Percentiles rank a stretch among this genome's conserved stretches.
Evolutionary conservation across 805 yeast genomes (phyloP).

Genomic region (Yarrowia yakushimensis): DNA sequence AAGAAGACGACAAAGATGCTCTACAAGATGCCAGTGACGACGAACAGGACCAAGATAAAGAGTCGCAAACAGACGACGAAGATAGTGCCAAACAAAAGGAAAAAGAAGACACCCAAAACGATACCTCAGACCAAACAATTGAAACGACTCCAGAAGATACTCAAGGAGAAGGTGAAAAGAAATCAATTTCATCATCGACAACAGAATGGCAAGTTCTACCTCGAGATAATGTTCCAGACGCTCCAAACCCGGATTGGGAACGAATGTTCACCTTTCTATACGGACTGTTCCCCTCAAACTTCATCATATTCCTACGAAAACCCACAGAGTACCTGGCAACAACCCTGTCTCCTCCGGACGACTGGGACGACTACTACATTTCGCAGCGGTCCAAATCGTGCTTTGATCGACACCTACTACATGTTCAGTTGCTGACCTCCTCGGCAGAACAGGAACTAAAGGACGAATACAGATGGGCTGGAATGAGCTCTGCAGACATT

Average conservation of each 20-base stretch:
- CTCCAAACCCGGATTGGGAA: constrained; percentile 5
- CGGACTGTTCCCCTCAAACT: constrained; percentile 54
- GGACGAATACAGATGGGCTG: constrained; percentile 36
- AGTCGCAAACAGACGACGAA: constrained; percentile 26
- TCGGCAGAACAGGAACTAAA: constrained; percentile 40
- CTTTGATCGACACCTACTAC: constrained; percentile 43
- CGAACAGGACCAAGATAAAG: constrained; percentile 20
- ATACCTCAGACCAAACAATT: no score
- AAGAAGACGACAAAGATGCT: constrained; percentile 17
- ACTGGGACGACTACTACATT: constrained; percentile 40
- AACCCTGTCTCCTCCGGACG: constrained; percentile 32
- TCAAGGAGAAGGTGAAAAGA: neutral
- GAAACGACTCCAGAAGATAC: no score
- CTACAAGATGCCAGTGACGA: neutral
- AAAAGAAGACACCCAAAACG: neutral
- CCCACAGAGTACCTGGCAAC: constrained; percentile 42
- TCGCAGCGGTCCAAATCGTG: constrained; percentile 35
- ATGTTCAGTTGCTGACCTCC: constrained; percentile 47
- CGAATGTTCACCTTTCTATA: constrained; percentile 49
- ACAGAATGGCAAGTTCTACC: neutral
- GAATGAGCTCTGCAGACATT: constrained; percentile 40
- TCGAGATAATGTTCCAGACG: neutral
- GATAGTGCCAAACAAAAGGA: constrained; percentile 23
- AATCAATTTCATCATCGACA: neutral
- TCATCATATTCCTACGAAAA: constrained; percentile 43